Evolutionary conservation across 257 asterid genomes (phyloP).

Genomic region (Verbascum thapsus): DNA sequence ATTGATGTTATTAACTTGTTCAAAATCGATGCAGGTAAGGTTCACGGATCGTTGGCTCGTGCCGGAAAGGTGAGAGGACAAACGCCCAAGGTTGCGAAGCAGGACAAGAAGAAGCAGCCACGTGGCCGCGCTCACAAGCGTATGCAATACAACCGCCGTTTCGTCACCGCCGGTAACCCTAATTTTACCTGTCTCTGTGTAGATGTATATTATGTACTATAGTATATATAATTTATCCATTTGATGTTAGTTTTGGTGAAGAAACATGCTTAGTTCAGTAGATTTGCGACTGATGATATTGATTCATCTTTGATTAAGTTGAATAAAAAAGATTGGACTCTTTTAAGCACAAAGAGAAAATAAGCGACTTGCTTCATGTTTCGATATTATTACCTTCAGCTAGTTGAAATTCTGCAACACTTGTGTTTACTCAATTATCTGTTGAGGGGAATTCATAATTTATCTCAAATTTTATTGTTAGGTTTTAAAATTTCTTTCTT

Average conservation of each 20-base stretch:
- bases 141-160: conserved; percentile 85
- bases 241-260: background rate
- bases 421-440: too few species aligned
- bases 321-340: background rate
- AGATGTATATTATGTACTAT: background rate
- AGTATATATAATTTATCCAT: background rate
- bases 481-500: too few species aligned
- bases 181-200: background rate
- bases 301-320: background rate
- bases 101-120: conserved; percentile 90
- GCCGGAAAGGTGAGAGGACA: conserved; percentile 95
- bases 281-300: background rate
- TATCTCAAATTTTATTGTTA: too few species aligned
- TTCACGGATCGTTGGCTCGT: conserved; percentile 95
- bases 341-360: too few species aligned
- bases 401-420: too few species aligned
- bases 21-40: conserved; percentile 60
- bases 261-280: background rate
- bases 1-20: conserved; percentile 8
- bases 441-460: too few species aligned
- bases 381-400: too few species aligned
- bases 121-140: conserved; percentile 95
- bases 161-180: conserved; percentile 82
- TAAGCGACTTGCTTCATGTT: background rate
- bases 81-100: conserved; percentile 88